Evolutionary conservation across 2,329 filamentous ascomycete genomes (phyloP), one percentile per base, ranked within the genome.

Genomic region (Fusarium luffae): DNA sequence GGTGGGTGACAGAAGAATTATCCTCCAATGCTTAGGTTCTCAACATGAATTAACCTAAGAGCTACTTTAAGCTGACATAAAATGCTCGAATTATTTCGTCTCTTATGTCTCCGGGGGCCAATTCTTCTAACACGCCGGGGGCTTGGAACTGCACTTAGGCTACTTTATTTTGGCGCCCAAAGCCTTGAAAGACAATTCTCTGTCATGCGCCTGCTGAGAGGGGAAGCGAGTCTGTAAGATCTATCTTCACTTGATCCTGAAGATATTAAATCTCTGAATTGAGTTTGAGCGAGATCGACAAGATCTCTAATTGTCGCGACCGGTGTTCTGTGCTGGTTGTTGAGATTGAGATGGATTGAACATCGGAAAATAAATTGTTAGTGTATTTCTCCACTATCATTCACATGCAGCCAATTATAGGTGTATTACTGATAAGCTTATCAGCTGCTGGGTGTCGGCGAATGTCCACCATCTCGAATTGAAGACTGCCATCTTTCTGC

Each of bases 331-430:
- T 37, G 34, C 9, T n/a, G 10, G 5, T 10, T n/a, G 18, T n/a
- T 37, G 34, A 18, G 9, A 37, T 28, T 28, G 27, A 28, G 27
- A 28, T 13, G 27, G 5, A 28, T 5, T 28, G 4, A 12, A 12
- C 11, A 28, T 28, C 4, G 11, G 27, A 12, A 34, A 34, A 37
- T 37, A 37, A 37, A 37, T 37, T 37, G 32, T 37, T 37, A 37
- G 34, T n/a, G 34, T 10, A 37, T 11, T 5, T 7, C 18, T n/a
- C 34, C 34, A 37, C 34, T n/a, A 12, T 37, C 5, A 1, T n/a
- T 1, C 11, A 18, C 11, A 2, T 5, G 5, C 1, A 11, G 10
- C 34, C 18, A 37, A n/a, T 12, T 12, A n/a, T n/a, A 12, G 18
- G 18, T 37, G 9, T 9, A 11, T n/a, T 10, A 5, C 18, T 18